Percentiles rank a stretch among this genome's conserved stretches.
phyloP scores from a whole-genome alignment of 1,284 basidiomycete genomes.

The Leccinum fuscescens region DNA sequence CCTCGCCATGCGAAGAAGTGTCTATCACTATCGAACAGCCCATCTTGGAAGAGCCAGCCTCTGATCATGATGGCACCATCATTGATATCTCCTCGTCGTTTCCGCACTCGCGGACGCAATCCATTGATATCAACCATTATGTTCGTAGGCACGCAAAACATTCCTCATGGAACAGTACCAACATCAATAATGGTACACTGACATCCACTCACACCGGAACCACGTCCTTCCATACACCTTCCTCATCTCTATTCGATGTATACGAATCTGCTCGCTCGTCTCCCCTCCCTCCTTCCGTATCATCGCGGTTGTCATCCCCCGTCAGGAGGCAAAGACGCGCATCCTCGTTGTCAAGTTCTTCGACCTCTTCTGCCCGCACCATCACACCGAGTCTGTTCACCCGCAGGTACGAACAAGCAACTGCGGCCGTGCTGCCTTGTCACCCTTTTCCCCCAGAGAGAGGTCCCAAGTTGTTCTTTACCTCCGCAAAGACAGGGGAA shows the following conservation, averaged over 20 bases:
- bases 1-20: conserved; percentile 33
- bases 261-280: conserved; percentile 55
- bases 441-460: conserved; percentile 40
- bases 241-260: conserved; percentile 54
- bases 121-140: conserved; percentile 22
- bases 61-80: conserved; percentile 5
- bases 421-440: conserved; percentile 4
- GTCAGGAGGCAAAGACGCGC: conserved; percentile 35
- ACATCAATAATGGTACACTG: conserved; percentile 38
- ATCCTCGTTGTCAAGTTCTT: conserved; percentile 45
- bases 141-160: conserved; percentile 36
- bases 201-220: conserved; percentile 51
- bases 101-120: conserved; percentile 22
- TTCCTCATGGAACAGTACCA: conserved; percentile 40
- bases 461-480: conserved; percentile 65
- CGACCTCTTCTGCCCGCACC: conserved; percentile 52
- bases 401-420: conserved; percentile 32
- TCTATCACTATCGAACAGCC: conserved; percentile 25
- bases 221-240: conserved; percentile 70
- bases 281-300: conserved; percentile 43
- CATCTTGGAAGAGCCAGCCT: conserved; percentile 16
- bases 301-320: conserved; percentile 23
- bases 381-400: conserved; percentile 63
- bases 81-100: conserved; percentile 16
- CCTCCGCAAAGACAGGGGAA: conserved; percentile 71